A percentile compares a stretch with the other conserved stretches of the same genome.
Conservation (phyloP, 805 yeast species). For the Isabelozyma gotoi region DNA sequence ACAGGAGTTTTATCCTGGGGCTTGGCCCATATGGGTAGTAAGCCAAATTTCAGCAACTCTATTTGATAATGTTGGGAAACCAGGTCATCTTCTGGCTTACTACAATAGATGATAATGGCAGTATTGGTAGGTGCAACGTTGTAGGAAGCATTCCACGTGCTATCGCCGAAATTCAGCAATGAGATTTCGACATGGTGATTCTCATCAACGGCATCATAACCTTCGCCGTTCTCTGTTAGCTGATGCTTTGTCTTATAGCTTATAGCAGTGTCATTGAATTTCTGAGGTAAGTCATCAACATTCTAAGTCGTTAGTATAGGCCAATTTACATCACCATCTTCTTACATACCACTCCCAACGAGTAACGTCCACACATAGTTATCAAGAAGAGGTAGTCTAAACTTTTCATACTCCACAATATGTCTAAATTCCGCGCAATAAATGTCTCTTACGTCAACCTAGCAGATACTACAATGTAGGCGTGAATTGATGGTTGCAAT, state of each 20-base stretch:
- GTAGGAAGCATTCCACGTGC: slow-evolving; percentile 37
- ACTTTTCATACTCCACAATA: not conserved
- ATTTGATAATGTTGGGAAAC: slow-evolving; percentile 16
- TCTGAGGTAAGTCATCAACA: slow-evolving; percentile 24
- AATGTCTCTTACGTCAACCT: not conserved
- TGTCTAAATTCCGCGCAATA: not conserved
- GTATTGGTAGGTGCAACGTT: slow-evolving; percentile 63
- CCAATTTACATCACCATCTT: not conserved
- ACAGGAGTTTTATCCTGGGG: slow-evolving; percentile 37
- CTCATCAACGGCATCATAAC: not conserved
- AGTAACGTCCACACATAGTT: slow-evolving; percentile 65
- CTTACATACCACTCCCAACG: slow-evolving; percentile 44
- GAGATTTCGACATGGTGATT: slow-evolving; percentile 2
- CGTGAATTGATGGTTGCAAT: too few relatives aligned
- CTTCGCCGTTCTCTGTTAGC: not conserved
- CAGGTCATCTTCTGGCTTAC: slow-evolving; percentile 4
- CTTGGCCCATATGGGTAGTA: slow-evolving; percentile 68
- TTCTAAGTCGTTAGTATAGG: slow-evolving; percentile 13
- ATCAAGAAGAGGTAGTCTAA: not conserved
- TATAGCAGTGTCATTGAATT: slow-evolving; percentile 21
- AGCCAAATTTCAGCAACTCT: slow-evolving; percentile 76
- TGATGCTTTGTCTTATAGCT: not conserved
- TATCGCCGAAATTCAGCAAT: not conserved
- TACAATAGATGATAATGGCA: slow-evolving; percentile 41
- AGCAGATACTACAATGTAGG: too few relatives aligned